Evolutionary conservation across 345 rosid species (phyloP), one percentile per base, ranked within the genome.

Genomic region (Euclidium syriacum): DNA sequence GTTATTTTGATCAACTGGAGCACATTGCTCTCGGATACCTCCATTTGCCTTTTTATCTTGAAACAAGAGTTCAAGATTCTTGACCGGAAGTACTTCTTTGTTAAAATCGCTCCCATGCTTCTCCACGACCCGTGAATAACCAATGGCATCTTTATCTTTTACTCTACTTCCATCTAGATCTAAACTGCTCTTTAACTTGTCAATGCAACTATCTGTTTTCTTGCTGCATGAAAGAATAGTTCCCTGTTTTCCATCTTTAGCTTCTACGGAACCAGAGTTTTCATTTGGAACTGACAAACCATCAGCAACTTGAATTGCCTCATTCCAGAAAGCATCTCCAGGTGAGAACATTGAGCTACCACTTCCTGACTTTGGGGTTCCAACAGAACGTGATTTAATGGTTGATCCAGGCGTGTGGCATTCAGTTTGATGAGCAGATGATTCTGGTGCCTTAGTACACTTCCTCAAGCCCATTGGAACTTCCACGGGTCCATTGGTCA

Each of bases 291-390:
- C 58, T 73, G 72, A 65, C 73, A 91, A 72, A 47, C 91, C 89
- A 80, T 92, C 98, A 73, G 94, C 98, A 74, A 92, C 68, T 73
- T 81, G 80, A 76, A 92, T 80, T 52, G 96, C 98, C 76, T 92
- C 98, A 79, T 80, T 82, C 98, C 98, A 92, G 73, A 92, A 92
- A 61, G 86, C 81, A n/a, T 92, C 98, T 58, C 97, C 97, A 6
- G 97, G 98, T 38, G 98, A 92, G 79, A 91, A 81, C 54, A 82
- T 76, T 47, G 94, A 89, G 79, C 88, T 92, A 75, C 98, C 91
- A 66, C 81, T 72, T 63, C 75, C 65, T 47, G 97, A 89, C 65
- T 78, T 83, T 17, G 97, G 95, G 47, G 95, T 90, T 53, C 62
- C 73, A 44, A 51, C 55, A 53, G 53, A 60, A 52, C 63, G 18